Evolutionary conservation across 148 eudicot species (phyloP).

Genomic region (Rhododendron ovatum): DNA sequence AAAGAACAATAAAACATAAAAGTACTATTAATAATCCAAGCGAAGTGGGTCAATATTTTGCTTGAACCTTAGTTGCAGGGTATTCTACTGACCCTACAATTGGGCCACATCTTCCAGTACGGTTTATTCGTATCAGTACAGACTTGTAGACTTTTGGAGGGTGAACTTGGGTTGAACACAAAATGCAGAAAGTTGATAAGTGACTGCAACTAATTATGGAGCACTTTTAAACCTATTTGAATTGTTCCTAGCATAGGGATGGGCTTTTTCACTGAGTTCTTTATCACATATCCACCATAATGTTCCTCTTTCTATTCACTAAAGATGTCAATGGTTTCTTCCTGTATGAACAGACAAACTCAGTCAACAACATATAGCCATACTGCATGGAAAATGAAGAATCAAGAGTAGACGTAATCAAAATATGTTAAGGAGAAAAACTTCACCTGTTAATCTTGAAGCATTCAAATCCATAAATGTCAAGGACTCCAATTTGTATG

Average conservation of each 20-base stretch:
- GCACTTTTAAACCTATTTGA: conserved; percentile 1
- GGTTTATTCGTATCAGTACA: background rate
- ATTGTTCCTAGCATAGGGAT: background rate
- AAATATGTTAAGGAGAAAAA: background rate
- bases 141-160: background rate
- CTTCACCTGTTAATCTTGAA: conserved; percentile 79
- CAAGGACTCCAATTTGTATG: conserved; percentile 89
- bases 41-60: background rate
- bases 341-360: background rate
- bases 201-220: background rate
- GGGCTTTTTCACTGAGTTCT: background rate
- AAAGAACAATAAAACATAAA: background rate
- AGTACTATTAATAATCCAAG: background rate
- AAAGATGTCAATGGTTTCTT: background rate
- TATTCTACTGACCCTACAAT: background rate
- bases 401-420: background rate
- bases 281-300: background rate
- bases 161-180: background rate
- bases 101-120: background rate
- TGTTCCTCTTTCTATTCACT: background rate
- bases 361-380: background rate
- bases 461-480: conserved; percentile 98
- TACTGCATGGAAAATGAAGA: background rate
- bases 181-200: conserved; percentile 1
- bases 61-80: background rate